These are phyloP conservation scores for Linnemannia schmuckeri DNA, from an alignment of 192 early-diverging fungal genomes.

Conservation along the genomic window DNA sequence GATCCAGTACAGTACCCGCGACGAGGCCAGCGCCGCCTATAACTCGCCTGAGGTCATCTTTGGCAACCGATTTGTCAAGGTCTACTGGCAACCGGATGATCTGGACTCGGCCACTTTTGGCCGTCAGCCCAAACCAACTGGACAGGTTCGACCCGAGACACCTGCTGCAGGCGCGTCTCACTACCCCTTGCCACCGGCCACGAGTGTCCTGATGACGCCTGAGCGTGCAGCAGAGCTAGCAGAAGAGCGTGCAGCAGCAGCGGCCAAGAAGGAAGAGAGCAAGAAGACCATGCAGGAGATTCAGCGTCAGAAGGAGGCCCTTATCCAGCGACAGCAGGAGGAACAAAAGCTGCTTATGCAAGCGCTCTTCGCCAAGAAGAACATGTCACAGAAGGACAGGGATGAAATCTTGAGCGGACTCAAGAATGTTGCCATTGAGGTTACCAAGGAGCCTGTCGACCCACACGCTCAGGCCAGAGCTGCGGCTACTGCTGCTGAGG, in stretches of 20 bases:
- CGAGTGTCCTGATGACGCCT: constrained; percentile 58
- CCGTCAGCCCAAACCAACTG: constrained; percentile 45
- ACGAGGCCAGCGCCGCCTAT: constrained; percentile 79
- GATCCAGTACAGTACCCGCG: constrained; percentile 70
- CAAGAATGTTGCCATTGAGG: constrained; percentile 60
- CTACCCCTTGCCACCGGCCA: constrained; percentile 38
- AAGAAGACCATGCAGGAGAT: constrained; percentile 65
- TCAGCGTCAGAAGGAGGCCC: constrained; percentile 70
- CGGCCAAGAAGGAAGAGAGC: constrained; percentile 63
- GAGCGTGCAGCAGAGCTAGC: constrained; percentile 59
- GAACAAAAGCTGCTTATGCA: constrained; percentile 73
- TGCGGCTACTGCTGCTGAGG: constrained; percentile 50
- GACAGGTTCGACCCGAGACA: constrained; percentile 40
- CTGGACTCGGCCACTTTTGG: constrained; percentile 35
- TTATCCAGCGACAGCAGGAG: constrained; percentile 73
- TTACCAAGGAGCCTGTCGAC: constrained; percentile 58
- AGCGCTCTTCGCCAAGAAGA: constrained; percentile 67
- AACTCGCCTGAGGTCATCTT: constrained; percentile 84
- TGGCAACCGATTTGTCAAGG: constrained; percentile 88
- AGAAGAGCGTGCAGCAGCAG: constrained; percentile 61
- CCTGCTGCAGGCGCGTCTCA: not conserved
- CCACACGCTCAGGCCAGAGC: constrained; percentile 47
- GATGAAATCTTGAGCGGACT: constrained; percentile 65
- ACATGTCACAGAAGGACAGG: constrained; percentile 59
- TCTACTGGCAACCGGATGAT: constrained; percentile 79